Evolutionary conservation across 2,329 filamentous ascomycete species (phyloP).

Genomic region (Colletotrichum caudatum): DNA sequence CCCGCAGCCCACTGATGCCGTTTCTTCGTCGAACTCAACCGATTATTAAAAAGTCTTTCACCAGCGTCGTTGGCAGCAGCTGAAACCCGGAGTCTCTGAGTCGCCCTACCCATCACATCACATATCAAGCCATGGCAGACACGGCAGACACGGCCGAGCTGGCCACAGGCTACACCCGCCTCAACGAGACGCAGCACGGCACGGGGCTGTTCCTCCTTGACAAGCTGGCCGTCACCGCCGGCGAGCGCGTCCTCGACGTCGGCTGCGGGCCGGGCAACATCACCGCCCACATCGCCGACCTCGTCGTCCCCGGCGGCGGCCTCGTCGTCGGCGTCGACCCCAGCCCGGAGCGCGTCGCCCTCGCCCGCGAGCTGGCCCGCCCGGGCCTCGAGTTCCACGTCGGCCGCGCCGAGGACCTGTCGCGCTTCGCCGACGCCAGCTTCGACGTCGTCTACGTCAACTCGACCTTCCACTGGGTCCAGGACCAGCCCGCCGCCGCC

Average conservation of each 20-base stretch:
- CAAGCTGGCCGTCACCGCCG: constrained; percentile 4
- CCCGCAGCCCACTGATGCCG: too few species aligned
- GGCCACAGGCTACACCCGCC: constrained; percentile 24
- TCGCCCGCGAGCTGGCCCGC: not conserved
- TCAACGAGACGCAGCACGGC: constrained; percentile 16
- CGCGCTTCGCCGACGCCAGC: constrained; percentile 48
- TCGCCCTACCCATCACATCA: not conserved
- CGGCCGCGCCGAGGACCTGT: constrained; percentile 53
- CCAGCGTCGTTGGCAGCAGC: not conserved
- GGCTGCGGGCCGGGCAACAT: constrained; percentile 29
- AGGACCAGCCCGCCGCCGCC: constrained; percentile 23
- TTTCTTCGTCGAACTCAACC: not conserved
- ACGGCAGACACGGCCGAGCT: constrained; percentile 5
- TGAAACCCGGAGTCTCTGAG: too few species aligned
- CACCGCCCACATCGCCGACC: constrained; percentile 26
- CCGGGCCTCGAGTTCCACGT: constrained; percentile 20
- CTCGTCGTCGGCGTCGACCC: constrained; percentile 15
- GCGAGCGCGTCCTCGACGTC: constrained; percentile 32
- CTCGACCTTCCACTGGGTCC: constrained; percentile 33
- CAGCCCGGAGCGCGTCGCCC: constrained; percentile 23
- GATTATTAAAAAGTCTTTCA: not conserved
- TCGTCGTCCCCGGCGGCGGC: constrained; percentile 13
- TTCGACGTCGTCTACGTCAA: constrained; percentile 50
- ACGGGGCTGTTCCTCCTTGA: constrained; percentile 25
- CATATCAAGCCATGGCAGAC: constrained; percentile 3